Conservation (phyloP, 2,329 filamentous ascomycete genomes). For the Ascomycota sp. region DNA sequence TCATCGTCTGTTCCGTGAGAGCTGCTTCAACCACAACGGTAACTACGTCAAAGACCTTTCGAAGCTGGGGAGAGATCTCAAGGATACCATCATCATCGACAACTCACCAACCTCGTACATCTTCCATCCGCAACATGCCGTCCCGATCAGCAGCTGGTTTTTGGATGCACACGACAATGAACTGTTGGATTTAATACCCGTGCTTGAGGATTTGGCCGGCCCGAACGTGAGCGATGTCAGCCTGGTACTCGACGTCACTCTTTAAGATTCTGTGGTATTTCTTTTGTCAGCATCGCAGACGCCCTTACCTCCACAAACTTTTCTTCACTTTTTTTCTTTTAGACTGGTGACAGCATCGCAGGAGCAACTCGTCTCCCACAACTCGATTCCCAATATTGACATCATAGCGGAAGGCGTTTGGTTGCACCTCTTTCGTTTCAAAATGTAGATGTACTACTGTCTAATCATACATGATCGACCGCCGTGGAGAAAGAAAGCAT, state of each 20-base stretch:
- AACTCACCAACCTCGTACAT: conserved; percentile 99
- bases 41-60: conserved; percentile 99
- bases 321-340: conserved; percentile 8
- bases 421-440: conserved; percentile 24
- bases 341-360: conserved; percentile 9
- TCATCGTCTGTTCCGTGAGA: conserved; percentile 89
- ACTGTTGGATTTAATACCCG: conserved; percentile 87
- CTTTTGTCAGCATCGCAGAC: conserved; percentile 7
- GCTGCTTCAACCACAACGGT: conserved; percentile 97
- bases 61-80: conserved; percentile 84
- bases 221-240: conserved; percentile 86
- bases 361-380: conserved; percentile 7
- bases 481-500: background rate
- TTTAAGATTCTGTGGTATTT: conserved; percentile 24
- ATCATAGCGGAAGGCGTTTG: conserved; percentile 37
- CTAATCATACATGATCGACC: conserved; percentile 28
- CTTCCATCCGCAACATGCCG: conserved; percentile 96
- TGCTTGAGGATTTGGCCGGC: conserved; percentile 88
- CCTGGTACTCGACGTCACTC: conserved; percentile 82
- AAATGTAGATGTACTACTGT: conserved; percentile 29
- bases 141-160: conserved; percentile 99
- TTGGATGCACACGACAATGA: conserved; percentile 98
- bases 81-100: conserved; percentile 98
- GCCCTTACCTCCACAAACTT: conserved; percentile 6
- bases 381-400: conserved; percentile 15